Conservation (phyloP, 2,329 filamentous ascomycete genomes). For the Fusarium tupiense region DNA sequence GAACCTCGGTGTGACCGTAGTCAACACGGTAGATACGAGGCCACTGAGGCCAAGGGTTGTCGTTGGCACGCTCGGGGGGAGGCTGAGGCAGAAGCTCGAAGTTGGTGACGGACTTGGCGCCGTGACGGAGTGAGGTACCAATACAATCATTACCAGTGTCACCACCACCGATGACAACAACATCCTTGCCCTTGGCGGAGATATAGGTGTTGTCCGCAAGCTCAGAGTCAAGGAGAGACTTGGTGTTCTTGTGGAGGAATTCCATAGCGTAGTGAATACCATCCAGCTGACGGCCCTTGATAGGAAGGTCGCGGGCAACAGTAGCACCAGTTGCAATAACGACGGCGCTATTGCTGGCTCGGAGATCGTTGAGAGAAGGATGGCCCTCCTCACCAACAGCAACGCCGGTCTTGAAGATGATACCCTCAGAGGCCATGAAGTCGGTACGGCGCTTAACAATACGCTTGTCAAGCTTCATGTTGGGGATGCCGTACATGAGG, state of each 20-base stretch:
- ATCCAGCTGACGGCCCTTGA: conserved; percentile 86
- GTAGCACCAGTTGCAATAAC: conserved; percentile 93
- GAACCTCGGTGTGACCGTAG: conserved; percentile 95
- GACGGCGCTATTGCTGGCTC: conserved; percentile 80
- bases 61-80: conserved; percentile 85
- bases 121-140: conserved; percentile 93
- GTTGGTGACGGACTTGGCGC: conserved; percentile 95
- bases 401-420: conserved; percentile 82
- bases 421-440: conserved; percentile 90
- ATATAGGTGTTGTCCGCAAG: conserved; percentile 87
- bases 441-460: conserved; percentile 95
- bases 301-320: conserved; percentile 90
- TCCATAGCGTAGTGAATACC: conserved; percentile 98
- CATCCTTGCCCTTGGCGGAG: conserved; percentile 93
- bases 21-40: conserved; percentile 98
- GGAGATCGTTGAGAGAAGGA: conserved; percentile 74
- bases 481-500: conserved; percentile 98
- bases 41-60: conserved; percentile 99
- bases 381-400: conserved; percentile 78
- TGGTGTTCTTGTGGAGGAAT: conserved; percentile 97
- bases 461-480: conserved; percentile 99
- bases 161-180: conserved; percentile 96
- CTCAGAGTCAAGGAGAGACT: conserved; percentile 93
- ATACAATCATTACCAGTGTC: conserved; percentile 99
- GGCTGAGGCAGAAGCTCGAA: conserved; percentile 96